Conservation (phyloP, 805 yeast genomes). For the Metschnikowia sp. region DNA sequence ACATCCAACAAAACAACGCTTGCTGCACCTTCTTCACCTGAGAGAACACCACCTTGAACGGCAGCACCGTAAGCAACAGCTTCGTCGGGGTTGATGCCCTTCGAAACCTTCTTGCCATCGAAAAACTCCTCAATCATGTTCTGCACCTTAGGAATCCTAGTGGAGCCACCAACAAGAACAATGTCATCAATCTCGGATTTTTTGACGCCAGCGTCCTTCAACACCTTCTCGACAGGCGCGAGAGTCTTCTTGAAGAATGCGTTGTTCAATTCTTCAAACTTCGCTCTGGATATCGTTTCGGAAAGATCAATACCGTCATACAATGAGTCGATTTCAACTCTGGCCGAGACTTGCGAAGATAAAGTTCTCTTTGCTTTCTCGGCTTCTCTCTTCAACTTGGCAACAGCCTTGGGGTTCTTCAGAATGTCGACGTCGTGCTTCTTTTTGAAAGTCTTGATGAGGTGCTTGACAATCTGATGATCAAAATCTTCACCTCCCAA, state of each 20-base stretch:
- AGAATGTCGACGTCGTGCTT: slow-evolving; percentile 17
- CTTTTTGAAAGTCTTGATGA: slow-evolving; percentile 19
- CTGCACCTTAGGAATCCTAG: slow-evolving; percentile 22
- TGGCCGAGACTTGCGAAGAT: slow-evolving; percentile 19
- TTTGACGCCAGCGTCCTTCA: slow-evolving; percentile 20
- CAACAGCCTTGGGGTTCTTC: slow-evolving; percentile 20
- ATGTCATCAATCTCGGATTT: slow-evolving; percentile 21
- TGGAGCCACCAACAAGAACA: slow-evolving; percentile 23
- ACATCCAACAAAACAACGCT: slow-evolving; percentile 51
- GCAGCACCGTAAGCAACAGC: slow-evolving; percentile 72
- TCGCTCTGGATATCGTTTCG: slow-evolving; percentile 21
- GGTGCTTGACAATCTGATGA: slow-evolving; percentile 20
- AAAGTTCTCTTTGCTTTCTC: slow-evolving; percentile 24
- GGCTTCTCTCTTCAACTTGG: slow-evolving; percentile 23
- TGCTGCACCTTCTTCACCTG: slow-evolving; percentile 52
- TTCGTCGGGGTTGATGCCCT: slow-evolving; percentile 41
- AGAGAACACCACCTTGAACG: slow-evolving; percentile 42
- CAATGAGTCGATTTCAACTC: slow-evolving; percentile 21
- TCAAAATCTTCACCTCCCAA: slow-evolving; percentile 24
- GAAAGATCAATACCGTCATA: slow-evolving; percentile 22
- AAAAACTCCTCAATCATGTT: slow-evolving; percentile 20
- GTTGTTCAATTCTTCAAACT: slow-evolving; percentile 22
- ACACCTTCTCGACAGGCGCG: slow-evolving; percentile 20
- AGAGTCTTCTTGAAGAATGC: slow-evolving; percentile 22
- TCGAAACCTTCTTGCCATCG: slow-evolving; percentile 22